phyloP scores from a whole-genome alignment of 2,329 filamentous ascomycete genomes.

The Thielaviopsis euricoi region DNA sequence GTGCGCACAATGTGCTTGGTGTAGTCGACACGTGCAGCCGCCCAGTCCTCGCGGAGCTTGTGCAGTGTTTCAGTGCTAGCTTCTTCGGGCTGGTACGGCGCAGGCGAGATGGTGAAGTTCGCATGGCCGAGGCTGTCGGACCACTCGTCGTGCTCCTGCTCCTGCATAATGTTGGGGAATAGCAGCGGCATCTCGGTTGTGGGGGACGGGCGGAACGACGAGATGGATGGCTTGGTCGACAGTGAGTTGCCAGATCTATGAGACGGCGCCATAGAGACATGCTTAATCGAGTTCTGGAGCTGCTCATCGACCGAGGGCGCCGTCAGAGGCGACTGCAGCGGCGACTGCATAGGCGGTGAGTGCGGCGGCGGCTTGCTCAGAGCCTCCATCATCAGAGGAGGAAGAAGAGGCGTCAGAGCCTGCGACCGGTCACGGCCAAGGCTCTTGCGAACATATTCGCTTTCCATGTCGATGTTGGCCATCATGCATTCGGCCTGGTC shows the following conservation, averaged over 20 bases:
- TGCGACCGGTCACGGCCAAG: conserved; percentile 39
- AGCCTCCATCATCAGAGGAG: conserved; percentile 53
- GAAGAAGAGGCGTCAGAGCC: conserved; percentile 70
- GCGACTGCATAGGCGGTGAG: conserved; percentile 48
- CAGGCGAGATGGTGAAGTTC: conserved; percentile 76
- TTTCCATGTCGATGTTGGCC: conserved; percentile 26
- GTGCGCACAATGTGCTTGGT: conserved; percentile 77
- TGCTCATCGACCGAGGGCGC: conserved; percentile 33
- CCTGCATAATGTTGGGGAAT: conserved; percentile 43
- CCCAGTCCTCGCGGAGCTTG: conserved; percentile 64
- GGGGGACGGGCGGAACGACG: conserved; percentile 52
- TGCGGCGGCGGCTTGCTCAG: conserved; percentile 17
- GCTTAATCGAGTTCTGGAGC: conserved; percentile 28
- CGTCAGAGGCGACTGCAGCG: conserved; percentile 60
- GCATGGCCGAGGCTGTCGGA: conserved; percentile 74
- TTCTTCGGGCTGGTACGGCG: conserved; percentile 55
- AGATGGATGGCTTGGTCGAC: conserved; percentile 51
- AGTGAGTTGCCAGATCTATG: conserved; percentile 31
- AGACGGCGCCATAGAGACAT: conserved; percentile 21
- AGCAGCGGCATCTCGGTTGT: conserved; percentile 39
- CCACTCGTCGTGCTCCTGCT: conserved; percentile 60
- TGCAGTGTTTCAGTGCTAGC: conserved; percentile 41
- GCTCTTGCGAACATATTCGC: conserved; percentile 3
- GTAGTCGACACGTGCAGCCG: conserved; percentile 68
- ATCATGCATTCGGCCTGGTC: conserved; percentile 35